These are phyloP conservation scores for Corylus avellana DNA, from an alignment of 306 rosid genomes.

Conservation along the genomic window DNA sequence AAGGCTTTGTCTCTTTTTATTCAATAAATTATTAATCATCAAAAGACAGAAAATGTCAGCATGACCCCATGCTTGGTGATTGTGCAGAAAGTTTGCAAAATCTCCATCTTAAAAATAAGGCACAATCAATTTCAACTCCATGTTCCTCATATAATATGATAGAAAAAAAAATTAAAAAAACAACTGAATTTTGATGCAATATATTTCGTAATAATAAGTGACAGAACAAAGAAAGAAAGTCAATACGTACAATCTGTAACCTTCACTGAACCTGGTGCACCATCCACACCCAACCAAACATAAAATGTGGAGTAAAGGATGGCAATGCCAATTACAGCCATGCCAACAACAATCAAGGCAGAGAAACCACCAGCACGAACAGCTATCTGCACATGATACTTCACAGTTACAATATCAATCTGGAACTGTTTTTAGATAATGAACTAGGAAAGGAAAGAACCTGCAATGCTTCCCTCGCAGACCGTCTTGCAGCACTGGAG, in stretches of 20 bases:
- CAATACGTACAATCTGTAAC: constrained; percentile 87
- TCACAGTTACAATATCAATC: constrained; percentile 35
- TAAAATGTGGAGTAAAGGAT: constrained; percentile 88
- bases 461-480: constrained; percentile 99
- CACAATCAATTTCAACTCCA: constrained; percentile 2
- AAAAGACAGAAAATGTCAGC: neutral
- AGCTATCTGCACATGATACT: constrained; percentile 73
- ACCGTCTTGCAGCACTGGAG: constrained; percentile 97
- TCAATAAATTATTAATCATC: too few relatives aligned
- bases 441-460: constrained; percentile 44
- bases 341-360: constrained; percentile 91
- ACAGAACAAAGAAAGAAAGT: constrained; percentile 42
- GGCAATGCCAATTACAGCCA: constrained; percentile 97
- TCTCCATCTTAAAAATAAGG: constrained; percentile 19
- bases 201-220: constrained; percentile 22
- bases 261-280: constrained; percentile 84
- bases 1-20: too few relatives aligned
- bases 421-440: constrained; percentile 23
- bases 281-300: constrained; percentile 97
- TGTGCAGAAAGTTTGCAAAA: neutral
- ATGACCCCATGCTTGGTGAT: neutral
- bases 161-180: neutral
- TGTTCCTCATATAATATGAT: neutral
- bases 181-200: neutral
- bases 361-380: constrained; percentile 99